phyloP scores from a whole-genome alignment of 2,329 filamentous ascomycete species.

The Talaromyces pinophilus region DNA sequence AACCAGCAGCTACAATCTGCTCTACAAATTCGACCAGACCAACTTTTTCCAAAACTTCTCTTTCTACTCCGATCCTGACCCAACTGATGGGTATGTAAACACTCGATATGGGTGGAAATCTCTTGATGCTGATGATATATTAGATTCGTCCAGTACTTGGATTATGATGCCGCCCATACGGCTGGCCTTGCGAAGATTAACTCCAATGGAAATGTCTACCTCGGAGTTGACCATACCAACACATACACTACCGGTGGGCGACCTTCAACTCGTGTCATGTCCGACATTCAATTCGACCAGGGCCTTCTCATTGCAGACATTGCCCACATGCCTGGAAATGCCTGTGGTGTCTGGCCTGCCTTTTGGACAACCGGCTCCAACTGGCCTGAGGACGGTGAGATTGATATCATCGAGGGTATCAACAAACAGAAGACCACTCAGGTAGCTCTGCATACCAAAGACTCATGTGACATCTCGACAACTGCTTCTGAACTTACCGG shows the following conservation, averaged over 20 bases:
- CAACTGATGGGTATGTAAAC: slow-evolving; percentile 48
- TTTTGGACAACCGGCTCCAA: slow-evolving; percentile 48
- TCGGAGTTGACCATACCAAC: slow-evolving; percentile 49
- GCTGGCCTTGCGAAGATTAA: slow-evolving; percentile 41
- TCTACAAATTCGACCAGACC: slow-evolving; percentile 47
- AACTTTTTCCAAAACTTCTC: slow-evolving; percentile 54
- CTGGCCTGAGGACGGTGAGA: slow-evolving; percentile 50
- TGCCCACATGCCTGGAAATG: slow-evolving; percentile 49
- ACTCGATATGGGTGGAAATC: not conserved
- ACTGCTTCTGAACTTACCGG: slow-evolving; percentile 52
- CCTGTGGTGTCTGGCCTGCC: slow-evolving; percentile 56
- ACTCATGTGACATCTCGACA: slow-evolving; percentile 44
- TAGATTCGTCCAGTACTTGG: slow-evolving; percentile 48
- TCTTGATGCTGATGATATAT: not conserved
- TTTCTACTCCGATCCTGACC: slow-evolving; percentile 51
- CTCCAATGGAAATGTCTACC: slow-evolving; percentile 39
- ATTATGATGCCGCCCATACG: slow-evolving; percentile 42
- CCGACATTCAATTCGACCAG: slow-evolving; percentile 47
- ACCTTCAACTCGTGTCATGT: slow-evolving; percentile 49
- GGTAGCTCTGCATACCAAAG: slow-evolving; percentile 54
- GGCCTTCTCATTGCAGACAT: slow-evolving; percentile 53
- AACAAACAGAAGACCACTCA: slow-evolving; percentile 47
- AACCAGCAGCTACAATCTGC: slow-evolving; percentile 40
- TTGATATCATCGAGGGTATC: slow-evolving; percentile 55
- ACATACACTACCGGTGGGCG: slow-evolving; percentile 43